Evolutionary conservation across 306 rosid genomes (phyloP).

Genomic region (Leucaena leucocephala): DNA sequence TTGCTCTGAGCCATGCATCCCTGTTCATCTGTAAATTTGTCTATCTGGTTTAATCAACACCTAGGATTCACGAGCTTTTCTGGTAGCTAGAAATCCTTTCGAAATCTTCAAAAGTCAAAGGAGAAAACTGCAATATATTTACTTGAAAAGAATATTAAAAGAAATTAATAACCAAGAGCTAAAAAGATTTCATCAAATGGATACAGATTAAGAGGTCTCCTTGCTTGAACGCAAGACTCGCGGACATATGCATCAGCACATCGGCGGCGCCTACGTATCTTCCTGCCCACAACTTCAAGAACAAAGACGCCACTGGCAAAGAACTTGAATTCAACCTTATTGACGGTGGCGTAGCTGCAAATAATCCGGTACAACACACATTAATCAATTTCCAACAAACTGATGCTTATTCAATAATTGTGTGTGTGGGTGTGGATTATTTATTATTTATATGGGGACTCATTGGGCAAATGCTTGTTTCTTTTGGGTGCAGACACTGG

Average conservation of each 20-base stretch:
- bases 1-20: too few species aligned
- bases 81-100: background rate
- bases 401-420: background rate
- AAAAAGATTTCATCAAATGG: background rate
- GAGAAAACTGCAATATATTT: background rate
- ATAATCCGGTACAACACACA: conserved; percentile 53
- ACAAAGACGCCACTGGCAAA: conserved; percentile 33
- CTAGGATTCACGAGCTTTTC: background rate
- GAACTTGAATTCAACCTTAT: conserved; percentile 56
- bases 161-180: background rate
- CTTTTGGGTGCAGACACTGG: conserved; percentile 33
- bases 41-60: background rate
- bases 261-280: conserved; percentile 72
- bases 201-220: conserved; percentile 36
- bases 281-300: conserved; percentile 53
- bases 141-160: background rate
- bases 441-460: background rate
- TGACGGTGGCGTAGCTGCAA: conserved; percentile 75
- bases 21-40: too few species aligned
- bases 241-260: conserved; percentile 51
- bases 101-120: background rate
- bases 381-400: background rate
- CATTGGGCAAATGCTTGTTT: background rate
- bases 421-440: background rate
- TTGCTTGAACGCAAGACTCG: conserved; percentile 37